Base-by-base conservation (phyloP, 1,284 basidiomycete species). In the Wolfiporia cocos region DNA sequence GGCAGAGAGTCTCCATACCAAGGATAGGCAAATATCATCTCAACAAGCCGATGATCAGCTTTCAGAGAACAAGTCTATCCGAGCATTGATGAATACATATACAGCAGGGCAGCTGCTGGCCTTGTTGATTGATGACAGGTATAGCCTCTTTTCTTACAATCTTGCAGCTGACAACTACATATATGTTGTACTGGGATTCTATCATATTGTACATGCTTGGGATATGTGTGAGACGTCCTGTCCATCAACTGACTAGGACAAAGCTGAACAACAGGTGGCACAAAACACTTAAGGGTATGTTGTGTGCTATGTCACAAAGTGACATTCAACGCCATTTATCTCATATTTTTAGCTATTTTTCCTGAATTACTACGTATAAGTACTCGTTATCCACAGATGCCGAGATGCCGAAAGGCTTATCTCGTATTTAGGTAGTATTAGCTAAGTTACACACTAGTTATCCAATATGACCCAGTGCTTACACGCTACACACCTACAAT, bases 121-220 rank as follows among this genome's bases (percentile, higher is more conserved):
- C 3, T 68, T 89, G 21, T 57, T 89, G 28, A 76, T 78, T 32
- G 86, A 88, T 49, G 78, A 85, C 55, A 78, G 75, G 55, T 89
- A 88, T 52, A 64, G 63, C 1, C 63, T 71, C 17, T 89, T 89
- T 57, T 86, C 86, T 0, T 86, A 71, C 51, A 74, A 86, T 51
- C 68, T 88, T 15, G 53, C 62, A 2, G 56, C 65, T 15, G 67
- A 61, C 33, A 68, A 67, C 6, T 69, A 78, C 39, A 69, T 77
- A 11, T 89, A 87, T 51, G 76, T 82, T 5, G 76, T 87, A 3
- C 69, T 89, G 14, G 86, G 86, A 1, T 76, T 79, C 44, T 89
- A 87, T 57, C 73, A 71, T 44, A 83, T 89, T 48, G 66, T 71
- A 6, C 67, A 83, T 57, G 76, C 70, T 22, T 89, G 86, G 86